Conservation (phyloP, 371 early-diverging fungal species). For the Entomophthora muscae region DNA sequence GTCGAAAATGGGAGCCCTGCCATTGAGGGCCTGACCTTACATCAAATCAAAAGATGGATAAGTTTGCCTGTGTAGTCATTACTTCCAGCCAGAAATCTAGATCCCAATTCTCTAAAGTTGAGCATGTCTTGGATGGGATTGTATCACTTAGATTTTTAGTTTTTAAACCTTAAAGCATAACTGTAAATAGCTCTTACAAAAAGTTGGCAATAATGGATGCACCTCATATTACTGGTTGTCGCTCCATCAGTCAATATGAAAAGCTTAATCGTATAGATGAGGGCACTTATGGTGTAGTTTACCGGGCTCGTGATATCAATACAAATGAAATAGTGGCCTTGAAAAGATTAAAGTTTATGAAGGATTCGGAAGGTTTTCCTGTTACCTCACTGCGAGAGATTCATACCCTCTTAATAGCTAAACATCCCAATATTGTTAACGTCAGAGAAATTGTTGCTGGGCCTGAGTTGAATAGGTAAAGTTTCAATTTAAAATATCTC, state of each 20-base stretch:
- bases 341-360: constrained; percentile 90
- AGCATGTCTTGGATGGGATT: no score
- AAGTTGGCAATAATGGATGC: no score
- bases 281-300: constrained; percentile 98
- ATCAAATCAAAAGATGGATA: no score
- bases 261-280: constrained; percentile 94
- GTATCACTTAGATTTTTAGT: no score
- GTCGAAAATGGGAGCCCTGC: no score
- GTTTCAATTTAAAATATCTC: no score
- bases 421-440: constrained; percentile 89
- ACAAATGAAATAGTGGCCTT: constrained; percentile 94
- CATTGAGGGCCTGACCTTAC: no score
- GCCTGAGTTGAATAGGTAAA: constrained; percentile 50
- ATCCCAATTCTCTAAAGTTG: no score
- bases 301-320: constrained; percentile 77
- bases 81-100: no score
- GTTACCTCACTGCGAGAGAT: constrained; percentile 85
- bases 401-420: constrained; percentile 63
- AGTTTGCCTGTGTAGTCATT: no score
- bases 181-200: no score
- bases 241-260: constrained; percentile 71
- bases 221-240: constrained; percentile 32
- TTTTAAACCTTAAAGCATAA: no score
- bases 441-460: constrained; percentile 85
- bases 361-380: constrained; percentile 92